phyloP scores from a whole-genome alignment of 169 alveolate genomes.

The Plasmodium cynomolgi region DNA sequence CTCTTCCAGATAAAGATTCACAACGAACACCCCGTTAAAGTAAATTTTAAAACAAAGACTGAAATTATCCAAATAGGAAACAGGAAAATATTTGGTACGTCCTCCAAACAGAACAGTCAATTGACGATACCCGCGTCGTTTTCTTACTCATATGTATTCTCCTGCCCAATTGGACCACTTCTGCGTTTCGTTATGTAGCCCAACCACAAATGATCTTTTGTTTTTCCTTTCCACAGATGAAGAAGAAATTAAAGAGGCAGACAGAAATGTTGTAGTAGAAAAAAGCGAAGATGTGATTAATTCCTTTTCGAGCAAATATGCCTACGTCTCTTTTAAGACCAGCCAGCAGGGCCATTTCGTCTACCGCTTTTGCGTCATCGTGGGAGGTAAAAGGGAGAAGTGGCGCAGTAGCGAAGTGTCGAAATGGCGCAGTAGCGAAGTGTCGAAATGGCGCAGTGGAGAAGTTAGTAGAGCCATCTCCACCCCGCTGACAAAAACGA shows the following conservation, averaged over 20 bases:
- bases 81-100: constrained; percentile 41
- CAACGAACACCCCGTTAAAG: constrained; percentile 64
- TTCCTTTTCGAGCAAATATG: constrained; percentile 46
- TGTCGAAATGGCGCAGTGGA: not conserved
- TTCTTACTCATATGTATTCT: not conserved
- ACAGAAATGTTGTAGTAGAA: constrained; percentile 16
- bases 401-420: not conserved
- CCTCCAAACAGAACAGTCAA: not conserved
- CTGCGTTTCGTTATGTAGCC: not conserved
- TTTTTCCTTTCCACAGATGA: constrained; percentile 20
- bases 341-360: constrained; percentile 42
- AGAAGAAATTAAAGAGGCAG: constrained; percentile 69
- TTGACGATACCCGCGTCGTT: not conserved
- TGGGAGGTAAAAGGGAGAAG: constrained; percentile 59
- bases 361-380: constrained; percentile 49
- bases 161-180: not conserved
- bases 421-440: no score
- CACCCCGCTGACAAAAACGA: not conserved
- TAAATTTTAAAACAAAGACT: constrained; percentile 45
- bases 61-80: constrained; percentile 54
- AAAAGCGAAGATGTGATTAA: constrained; percentile 55
- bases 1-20: constrained; percentile 44
- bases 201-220: not conserved
- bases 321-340: constrained; percentile 47
- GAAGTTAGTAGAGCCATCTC: not conserved